Conservation (phyloP, 176 grass and related monocot species). For the Alopecurus myosuroides region DNA sequence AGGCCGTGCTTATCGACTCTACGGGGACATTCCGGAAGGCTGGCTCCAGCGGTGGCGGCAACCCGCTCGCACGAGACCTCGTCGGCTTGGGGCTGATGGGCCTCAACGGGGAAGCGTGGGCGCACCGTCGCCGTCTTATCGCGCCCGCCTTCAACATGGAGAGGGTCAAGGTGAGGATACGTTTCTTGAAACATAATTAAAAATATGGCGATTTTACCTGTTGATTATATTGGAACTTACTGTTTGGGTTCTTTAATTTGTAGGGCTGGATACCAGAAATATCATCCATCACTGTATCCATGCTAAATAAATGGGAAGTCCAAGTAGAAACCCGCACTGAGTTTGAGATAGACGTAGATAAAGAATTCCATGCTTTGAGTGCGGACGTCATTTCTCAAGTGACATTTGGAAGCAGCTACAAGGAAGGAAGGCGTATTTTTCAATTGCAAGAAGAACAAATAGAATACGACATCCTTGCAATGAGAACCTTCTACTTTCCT, state of each 20-base stretch:
- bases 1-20: constrained; percentile 43
- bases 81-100: constrained; percentile 46
- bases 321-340: constrained; percentile 21
- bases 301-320: constrained; percentile 60
- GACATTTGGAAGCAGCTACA: constrained; percentile 52
- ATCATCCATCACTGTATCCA: constrained; percentile 14
- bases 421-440: too few species aligned
- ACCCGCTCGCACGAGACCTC: constrained; percentile 46
- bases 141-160: too few species aligned
- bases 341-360: constrained; percentile 59
- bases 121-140: constrained; percentile 47
- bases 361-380: constrained; percentile 48
- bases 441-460: too few species aligned
- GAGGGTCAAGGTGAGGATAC: too few species aligned
- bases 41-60: neutral
- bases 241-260: neutral
- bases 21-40: constrained; percentile 38
- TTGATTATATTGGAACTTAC: neutral
- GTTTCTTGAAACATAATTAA: neutral
- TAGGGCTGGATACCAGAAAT: constrained; percentile 77
- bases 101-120: constrained; percentile 50
- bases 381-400: constrained; percentile 66
- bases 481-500: too few species aligned
- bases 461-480: neutral
- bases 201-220: neutral